Evolutionary conservation across 1,284 basidiomycete species (phyloP), one percentile per base, ranked within the genome.

Genomic region (Ganoderma lucidum): DNA sequence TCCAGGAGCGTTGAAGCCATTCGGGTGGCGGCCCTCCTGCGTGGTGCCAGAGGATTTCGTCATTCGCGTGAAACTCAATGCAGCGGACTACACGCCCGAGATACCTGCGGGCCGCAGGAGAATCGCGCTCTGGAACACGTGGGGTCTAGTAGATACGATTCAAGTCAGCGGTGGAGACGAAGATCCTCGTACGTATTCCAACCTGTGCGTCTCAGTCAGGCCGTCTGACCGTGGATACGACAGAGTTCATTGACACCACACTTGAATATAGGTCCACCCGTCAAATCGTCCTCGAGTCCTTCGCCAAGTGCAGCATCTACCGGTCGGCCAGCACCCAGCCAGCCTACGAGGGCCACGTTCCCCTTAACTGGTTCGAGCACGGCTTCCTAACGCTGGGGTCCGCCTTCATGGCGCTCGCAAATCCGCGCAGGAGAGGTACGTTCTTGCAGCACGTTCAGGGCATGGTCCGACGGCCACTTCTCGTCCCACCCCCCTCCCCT

Each of bases 141-240:
- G 92, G 87, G 84, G 84, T 0, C 81, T 81, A 14, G 79, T 96
- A 1, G 95, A 96, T 79, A 94, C 95, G 78, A 90, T 97, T 64
- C 94, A 96, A 80, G 88, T 97, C 69, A 95, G 92, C 71, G 96
- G 95, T 3, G 95, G 95, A 2, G 92, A 93, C 76, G 93, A 96
- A 78, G 87, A 86, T 35, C 93, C 93, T 73, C 89, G 93, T 90
- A 77, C 62, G 84, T 70, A 44, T 35, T n/a, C 44, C 53, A 15
- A 62, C 65, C 42, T 62, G 37, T 39, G 39, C 37, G 53, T 48
- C 51, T 23, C 9, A 53, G 64, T 30, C 10, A 28, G 19, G 32
- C 30, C 3, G 6, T 19, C 45, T 65, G 5, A 48, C n/a, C 3
- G 8, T 39, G 8, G 12, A 37, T 14, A 1, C 23, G 17, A 32